A percentile compares a stretch with the other conserved stretches of the same genome.
These are phyloP conservation scores for Prillingera fragicola DNA, from an alignment of 1,284 basidiomycete species.

Conservation along the genomic window DNA sequence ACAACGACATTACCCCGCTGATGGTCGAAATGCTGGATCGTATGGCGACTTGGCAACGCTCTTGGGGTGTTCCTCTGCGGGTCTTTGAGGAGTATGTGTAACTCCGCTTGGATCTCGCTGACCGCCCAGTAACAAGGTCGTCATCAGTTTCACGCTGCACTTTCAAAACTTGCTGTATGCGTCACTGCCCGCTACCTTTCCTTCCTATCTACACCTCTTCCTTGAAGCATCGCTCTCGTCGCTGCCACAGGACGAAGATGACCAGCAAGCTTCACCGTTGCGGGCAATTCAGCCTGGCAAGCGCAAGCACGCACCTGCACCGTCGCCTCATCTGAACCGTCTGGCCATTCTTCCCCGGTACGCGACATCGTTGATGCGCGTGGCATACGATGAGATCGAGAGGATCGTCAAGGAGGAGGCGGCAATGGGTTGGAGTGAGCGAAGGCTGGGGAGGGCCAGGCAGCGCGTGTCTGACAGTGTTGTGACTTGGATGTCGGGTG, in stretches of 20 bases:
- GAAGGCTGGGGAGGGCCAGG: slow-evolving; percentile 60
- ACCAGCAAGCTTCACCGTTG: background rate
- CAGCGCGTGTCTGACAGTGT: slow-evolving; percentile 71
- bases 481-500: slow-evolving; percentile 73
- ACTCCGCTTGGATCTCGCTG: background rate
- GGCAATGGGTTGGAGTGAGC: slow-evolving; percentile 61
- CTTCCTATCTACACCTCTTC: slow-evolving; percentile 32
- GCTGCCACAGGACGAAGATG: slow-evolving; percentile 6
- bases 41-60: slow-evolving; percentile 40
- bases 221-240: slow-evolving; percentile 30
- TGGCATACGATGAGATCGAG: slow-evolving; percentile 80
- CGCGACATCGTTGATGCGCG: slow-evolving; percentile 71
- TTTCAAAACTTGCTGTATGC: slow-evolving; percentile 42
- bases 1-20: too few relatives aligned
- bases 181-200: slow-evolving; percentile 37
- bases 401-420: slow-evolving; percentile 62
- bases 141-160: slow-evolving; percentile 26
- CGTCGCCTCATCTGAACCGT: slow-evolving; percentile 55
- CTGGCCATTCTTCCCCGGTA: slow-evolving; percentile 78
- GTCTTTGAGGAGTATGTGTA: slow-evolving; percentile 36
- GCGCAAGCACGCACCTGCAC: slow-evolving; percentile 20
- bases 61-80: slow-evolving; percentile 38
- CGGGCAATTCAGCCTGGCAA: slow-evolving; percentile 8
- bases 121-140: slow-evolving; percentile 19
- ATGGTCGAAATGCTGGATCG: slow-evolving; percentile 40